Evolutionary conservation across 495 filamentous ascomycete species (phyloP), one percentile per base, ranked within the genome.

Genomic region (Hyaloscypha variabilis): DNA sequence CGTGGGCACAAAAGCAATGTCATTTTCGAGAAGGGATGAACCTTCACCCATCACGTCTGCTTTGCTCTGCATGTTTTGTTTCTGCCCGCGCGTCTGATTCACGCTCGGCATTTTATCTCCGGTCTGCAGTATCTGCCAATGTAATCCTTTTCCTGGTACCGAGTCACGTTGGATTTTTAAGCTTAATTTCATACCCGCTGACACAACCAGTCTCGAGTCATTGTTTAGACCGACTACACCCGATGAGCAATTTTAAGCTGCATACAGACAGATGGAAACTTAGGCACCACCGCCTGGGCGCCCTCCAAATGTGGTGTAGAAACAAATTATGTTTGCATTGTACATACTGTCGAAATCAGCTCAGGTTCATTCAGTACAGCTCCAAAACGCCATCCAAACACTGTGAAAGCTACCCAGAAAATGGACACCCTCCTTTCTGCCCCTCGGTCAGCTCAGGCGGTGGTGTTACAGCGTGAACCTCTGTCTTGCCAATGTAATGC

Each of bases 401-500:
- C 21, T 25, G n/a, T 19, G 1, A 36, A 24, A 24, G 17, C 29
- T 39, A 55, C 21, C 52, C 29, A 29, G 61, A 63, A 63, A 63
- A 63, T 29, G 61, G 61, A 63, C 61, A 63, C 2, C 61, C n/a
- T 1, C 50, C 52, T 25, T 24, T 50, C 8, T 5, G 17, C 31
- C 11, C 36, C 61, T 30, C 31, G 10, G 54, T n/a, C n/a, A 36
- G 13, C 61, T 36, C 61, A 29, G 46, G 25, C 8, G 46, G 25
- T 31, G 46, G 25, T 19, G n/a, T 34, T 29, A 14, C 25, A 21
- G 19, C 59, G 23, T 28, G 56, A 46, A 50, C 63, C 24, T 49
- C 29, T 11, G 13, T 39, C 54, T 36, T 36, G 6, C 25, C 28
- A 21, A 71, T 54, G 64, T 71, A 71, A 56, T 68, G 66, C 30